Percentiles rank a stretch among this genome's conserved stretches.
These are phyloP conservation scores for Hygrocybe coccinea DNA, from an alignment of 768 basidiomycete genomes.

Conservation along the genomic window DNA sequence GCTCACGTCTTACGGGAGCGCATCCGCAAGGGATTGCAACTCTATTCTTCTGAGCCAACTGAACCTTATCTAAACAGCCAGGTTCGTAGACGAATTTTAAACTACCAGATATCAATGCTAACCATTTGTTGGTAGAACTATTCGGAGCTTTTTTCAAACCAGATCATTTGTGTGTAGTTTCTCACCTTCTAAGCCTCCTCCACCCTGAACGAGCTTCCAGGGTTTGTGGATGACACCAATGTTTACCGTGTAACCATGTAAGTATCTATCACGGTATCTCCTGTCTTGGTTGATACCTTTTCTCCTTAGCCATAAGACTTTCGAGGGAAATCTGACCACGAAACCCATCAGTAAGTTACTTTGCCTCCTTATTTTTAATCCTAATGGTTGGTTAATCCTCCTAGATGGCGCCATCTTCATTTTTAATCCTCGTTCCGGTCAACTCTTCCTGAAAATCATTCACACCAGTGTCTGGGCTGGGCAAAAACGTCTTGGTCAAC, in stretches of 20 bases:
- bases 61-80: conserved; percentile 99
- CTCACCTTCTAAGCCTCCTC: neutral
- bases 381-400: conserved; percentile 7
- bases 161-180: conserved; percentile 77
- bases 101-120: conserved; percentile 5
- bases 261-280: conserved; percentile 15
- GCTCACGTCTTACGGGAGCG: conserved; percentile 96
- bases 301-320: conserved; percentile 82
- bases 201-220: conserved; percentile 27
- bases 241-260: conserved; percentile 98
- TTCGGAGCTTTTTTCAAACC: conserved; percentile 94
- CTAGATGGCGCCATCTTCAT: conserved; percentile 95
- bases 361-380: neutral
- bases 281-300: conserved; percentile 7
- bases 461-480: conserved; percentile 99
- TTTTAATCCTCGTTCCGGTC: conserved; percentile 98
- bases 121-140: conserved; percentile 53
- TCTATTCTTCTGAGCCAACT: conserved; percentile 98
- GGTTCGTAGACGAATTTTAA: conserved; percentile 27
- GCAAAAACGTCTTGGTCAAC: conserved; percentile 98
- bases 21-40: conserved; percentile 95
- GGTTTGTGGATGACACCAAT: conserved; percentile 99
- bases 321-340: conserved; percentile 99
- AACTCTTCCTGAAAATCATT: conserved; percentile 97
- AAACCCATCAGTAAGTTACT: conserved; percentile 83